Base-by-base conservation (phyloP, 192 early-diverging fungal genomes). In the Coemansia sp. region DNA sequence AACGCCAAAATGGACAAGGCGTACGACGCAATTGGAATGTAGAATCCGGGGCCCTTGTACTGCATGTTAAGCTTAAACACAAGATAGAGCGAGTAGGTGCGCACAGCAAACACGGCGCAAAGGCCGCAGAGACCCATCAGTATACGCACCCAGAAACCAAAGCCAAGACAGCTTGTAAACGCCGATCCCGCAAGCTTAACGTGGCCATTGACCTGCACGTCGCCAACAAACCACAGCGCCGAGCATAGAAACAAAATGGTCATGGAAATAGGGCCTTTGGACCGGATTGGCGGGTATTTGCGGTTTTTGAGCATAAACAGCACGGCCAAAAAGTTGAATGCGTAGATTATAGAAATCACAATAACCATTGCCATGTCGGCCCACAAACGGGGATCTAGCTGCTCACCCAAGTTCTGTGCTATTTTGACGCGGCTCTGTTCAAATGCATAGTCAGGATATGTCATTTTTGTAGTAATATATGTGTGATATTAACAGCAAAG, bases 141-240 rank as follows among this genome's bases (percentile, higher is more conserved):
- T 1, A 55, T 37, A 10, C 63, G 59, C 9, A 66, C 29, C 55
- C 64, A 67, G 28, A 74, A 22, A 7, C 53, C 71, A 36, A 60
- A 74, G 23, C 20, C 55, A 18, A 45, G 28, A 48, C 71, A 74
- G 35, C 49, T 43, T 6, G 47, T 46, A n/a, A 59, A 46, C 13
- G 41, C 42, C 0, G 55, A 18, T 39, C 42, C 42, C 5, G 25
- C 33, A 5, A 59, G 27, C 3, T 37, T 50, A 19, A 66, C 44
- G 39, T 63, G 59, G 2, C 71, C 64, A 39, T 59, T 67, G 15
- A 50, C 48, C 14, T 62, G 46, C 6, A 50, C 15, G 30, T 74
- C 71, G n/a, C 71, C 71, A 15, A 74, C 32, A 18, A 56, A 59
- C 71, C 71, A 74, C 17, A 72, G 41, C 0, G 23, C 49, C 2